Evolutionary conservation across 352 stramenopile genomes (phyloP), one percentile per base, ranked within the genome.

Genomic region (Phytopythium chamaehyphon): DNA sequence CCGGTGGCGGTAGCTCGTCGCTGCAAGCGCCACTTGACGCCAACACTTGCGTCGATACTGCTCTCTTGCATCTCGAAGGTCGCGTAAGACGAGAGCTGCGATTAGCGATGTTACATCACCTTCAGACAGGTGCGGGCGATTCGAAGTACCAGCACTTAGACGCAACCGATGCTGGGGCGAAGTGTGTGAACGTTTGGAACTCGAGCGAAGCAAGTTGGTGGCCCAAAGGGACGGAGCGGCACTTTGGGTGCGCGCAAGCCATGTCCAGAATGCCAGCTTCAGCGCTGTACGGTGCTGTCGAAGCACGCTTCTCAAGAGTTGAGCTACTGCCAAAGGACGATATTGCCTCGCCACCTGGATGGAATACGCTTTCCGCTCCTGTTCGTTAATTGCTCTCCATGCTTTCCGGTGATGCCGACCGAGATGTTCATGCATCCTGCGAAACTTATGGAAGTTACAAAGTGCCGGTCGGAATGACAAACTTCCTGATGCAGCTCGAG

Each of bases 221-320:
- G 44, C 44, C 44, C 44, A 50, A 19, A 82, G 47, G 6, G 57
- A 42, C 0, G 33, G 47, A 7, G 69, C 74, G 19, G 59, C 57
- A 35, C 31, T 16, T 23, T 79, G 71, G 3, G 64, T 48, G 18
- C 38, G 49, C 3, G 59, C 51, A 39, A 84, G 71, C 75, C 75
- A 86, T n/a, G 40, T 40, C 72, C 75, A 86, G 11, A 84, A 33
- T 16, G 75, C 55, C 40, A 61, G 68, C 15, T 63, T 71, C 16
- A 69, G 40, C 0, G 55, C 21, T 1, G 18, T 26, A 10, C 40
- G 52, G 46, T 79, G 53, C 6, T 59, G 71, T 18, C 57, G 70
- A 7, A 46, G 48, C 23, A 86, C 21, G 26, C 51, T 49, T 1
- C 59, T 47, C 12, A 61, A 23, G 18, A 82, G 61, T n/a, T 51